These are phyloP conservation scores for Haberlea rhodopensis DNA, from an alignment of 257 asterid species.

Conservation along the genomic window DNA sequence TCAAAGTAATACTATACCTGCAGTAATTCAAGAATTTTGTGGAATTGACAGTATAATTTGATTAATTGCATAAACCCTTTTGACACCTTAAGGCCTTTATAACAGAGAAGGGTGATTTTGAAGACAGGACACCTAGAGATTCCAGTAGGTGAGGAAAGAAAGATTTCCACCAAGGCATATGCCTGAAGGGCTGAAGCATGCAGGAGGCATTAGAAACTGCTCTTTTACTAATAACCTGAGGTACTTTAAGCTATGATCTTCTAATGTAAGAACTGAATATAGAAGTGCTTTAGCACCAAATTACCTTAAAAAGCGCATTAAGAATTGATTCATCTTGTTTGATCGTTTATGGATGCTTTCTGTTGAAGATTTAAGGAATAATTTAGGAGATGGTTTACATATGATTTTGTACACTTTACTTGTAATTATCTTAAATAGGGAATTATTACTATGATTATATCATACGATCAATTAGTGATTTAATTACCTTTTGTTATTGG, in stretches of 20 bases:
- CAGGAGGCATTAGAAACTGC: background rate
- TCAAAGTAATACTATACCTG: slow-evolving; percentile 6
- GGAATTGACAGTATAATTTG: background rate
- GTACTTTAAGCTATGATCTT: slow-evolving; percentile 3
- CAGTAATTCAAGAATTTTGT: slow-evolving; percentile 1
- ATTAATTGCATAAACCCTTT: slow-evolving; percentile 4
- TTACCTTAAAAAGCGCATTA: background rate
- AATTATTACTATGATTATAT: too few species aligned
- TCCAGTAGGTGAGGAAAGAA: background rate
- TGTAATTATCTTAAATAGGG: too few species aligned
- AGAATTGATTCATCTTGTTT: background rate
- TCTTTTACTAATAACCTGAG: slow-evolving; percentile 4
- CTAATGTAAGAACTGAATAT: background rate
- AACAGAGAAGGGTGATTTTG: slow-evolving; percentile 3
- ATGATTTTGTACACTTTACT: too few species aligned
- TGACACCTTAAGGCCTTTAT: background rate
- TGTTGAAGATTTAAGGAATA: too few species aligned
- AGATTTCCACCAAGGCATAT: slow-evolving; percentile 10
- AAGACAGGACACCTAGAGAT: slow-evolving; percentile 10
- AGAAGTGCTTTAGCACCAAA: background rate
- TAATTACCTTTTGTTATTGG: too few species aligned
- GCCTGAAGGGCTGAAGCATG: slow-evolving; percentile 16
- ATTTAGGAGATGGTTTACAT: too few species aligned
- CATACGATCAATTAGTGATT: too few species aligned
- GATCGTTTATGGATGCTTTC: background rate